phyloP scores from a whole-genome alignment of 495 filamentous ascomycete species.

The Evernia prunastri region DNA sequence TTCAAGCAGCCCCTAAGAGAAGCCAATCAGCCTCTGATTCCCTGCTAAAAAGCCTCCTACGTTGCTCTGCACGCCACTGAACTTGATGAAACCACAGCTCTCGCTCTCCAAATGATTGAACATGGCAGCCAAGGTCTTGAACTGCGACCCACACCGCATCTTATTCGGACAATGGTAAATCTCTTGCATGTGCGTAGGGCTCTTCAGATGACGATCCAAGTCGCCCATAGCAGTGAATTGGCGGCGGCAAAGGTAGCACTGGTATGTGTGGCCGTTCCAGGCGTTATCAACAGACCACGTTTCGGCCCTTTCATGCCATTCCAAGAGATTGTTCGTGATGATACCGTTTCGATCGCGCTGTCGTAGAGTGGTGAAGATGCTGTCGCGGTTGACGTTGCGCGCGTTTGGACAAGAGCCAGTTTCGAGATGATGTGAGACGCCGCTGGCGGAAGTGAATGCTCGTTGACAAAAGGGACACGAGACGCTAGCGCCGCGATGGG shows the following conservation, averaged over 20 bases:
- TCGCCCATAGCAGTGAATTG: slow-evolving; percentile 24
- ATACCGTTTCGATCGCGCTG: slow-evolving; percentile 39
- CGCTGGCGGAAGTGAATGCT: slow-evolving; percentile 38
- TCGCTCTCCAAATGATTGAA: slow-evolving; percentile 55
- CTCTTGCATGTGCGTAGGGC: slow-evolving; percentile 37
- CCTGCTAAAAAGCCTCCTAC: slow-evolving; percentile 20
- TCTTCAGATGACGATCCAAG: slow-evolving; percentile 37
- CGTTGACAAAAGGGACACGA: slow-evolving; percentile 41
- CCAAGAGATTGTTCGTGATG: slow-evolving; percentile 40
- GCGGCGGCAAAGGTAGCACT: slow-evolving; percentile 42
- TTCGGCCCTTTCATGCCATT: slow-evolving; percentile 32
- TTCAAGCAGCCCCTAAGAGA: slow-evolving; percentile 5
- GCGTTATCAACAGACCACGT: slow-evolving; percentile 26
- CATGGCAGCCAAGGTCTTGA: slow-evolving; percentile 41
- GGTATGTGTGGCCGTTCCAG: slow-evolving; percentile 37
- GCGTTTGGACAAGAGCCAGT: slow-evolving; percentile 36
- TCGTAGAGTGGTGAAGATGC: slow-evolving; percentile 44
- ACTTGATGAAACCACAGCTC: slow-evolving; percentile 41
- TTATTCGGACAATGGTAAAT: slow-evolving; percentile 50
- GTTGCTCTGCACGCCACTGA: slow-evolving; percentile 39
- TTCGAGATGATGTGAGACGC: slow-evolving; percentile 43
- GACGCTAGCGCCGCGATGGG: slow-evolving; percentile 32
- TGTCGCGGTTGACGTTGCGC: slow-evolving; percentile 34
- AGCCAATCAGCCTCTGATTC: slow-evolving; percentile 16
- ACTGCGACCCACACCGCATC: slow-evolving; percentile 37